These are phyloP conservation scores for Alternaria arborescens DNA, from an alignment of 2,329 filamentous ascomycete genomes.

Conservation along the genomic window DNA sequence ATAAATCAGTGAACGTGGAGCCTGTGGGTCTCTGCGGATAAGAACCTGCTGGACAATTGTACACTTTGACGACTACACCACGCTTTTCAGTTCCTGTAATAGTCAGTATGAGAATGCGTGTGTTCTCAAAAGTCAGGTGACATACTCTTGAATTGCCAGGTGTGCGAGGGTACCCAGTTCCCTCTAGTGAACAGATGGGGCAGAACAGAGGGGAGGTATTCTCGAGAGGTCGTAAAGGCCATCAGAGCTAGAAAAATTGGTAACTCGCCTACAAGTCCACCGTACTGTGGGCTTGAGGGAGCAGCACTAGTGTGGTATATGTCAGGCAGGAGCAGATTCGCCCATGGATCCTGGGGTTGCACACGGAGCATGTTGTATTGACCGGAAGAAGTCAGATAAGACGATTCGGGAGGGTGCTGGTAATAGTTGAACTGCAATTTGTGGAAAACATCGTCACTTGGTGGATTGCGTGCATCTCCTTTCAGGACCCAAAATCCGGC, in stretches of 20 bases:
- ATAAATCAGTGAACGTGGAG: constrained; percentile 20
- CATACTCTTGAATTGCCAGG: constrained; percentile 33
- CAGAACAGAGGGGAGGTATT: constrained; percentile 19
- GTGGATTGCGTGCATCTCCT: constrained; percentile 22
- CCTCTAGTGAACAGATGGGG: constrained; percentile 28
- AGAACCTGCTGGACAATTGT: constrained; percentile 17
- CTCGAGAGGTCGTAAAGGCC: constrained; percentile 32
- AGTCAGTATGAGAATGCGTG: neutral
- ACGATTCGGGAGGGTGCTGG: constrained; percentile 13
- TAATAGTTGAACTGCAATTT: constrained; percentile 36
- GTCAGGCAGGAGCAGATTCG: constrained; percentile 33
- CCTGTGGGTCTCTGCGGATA: neutral
- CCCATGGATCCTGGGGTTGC: constrained; percentile 29
- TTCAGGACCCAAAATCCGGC: constrained; percentile 33
- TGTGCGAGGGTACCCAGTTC: neutral
- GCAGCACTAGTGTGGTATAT: constrained; percentile 21
- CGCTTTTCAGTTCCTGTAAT: constrained; percentile 29
- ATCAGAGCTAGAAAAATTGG: constrained; percentile 44
- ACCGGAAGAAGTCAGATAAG: constrained; percentile 36
- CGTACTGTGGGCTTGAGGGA: neutral
- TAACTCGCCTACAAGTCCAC: constrained; percentile 42
- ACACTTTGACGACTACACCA: constrained; percentile 41
- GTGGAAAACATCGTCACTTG: constrained; percentile 22
- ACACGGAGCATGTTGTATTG: constrained; percentile 17
- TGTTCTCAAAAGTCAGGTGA: neutral